Base-by-base conservation (phyloP, 345 rosid species). In the Hirschfeldia incana region DNA sequence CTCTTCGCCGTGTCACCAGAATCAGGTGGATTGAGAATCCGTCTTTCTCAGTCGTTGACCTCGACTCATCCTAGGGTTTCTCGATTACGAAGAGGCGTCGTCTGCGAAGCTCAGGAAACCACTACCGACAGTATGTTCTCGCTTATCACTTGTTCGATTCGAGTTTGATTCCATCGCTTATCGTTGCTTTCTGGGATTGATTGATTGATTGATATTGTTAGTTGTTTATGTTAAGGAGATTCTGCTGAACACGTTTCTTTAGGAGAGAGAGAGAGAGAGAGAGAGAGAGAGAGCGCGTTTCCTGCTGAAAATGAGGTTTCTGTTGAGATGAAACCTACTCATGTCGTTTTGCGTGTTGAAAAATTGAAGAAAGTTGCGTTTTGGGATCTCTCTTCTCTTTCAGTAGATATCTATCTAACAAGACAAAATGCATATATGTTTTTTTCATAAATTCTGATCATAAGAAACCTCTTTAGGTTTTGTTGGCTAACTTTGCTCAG, bases 101-200 rank as follows among this genome's bases (percentile, higher is more conserved):
- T 85, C 44, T 87, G 91, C 49, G 86, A 90, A 82, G 89, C 89
- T 84, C 85, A 86, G 68, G 88, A 83, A 21, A 77, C 83, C 34
- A 80, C 83, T 26, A 42, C 86, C 2, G 88, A 85, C 29, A 60
- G 84, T 80, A 80, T 58, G 83, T 57, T 11, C 42, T 36, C 49
- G 8, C 70, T 74, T 37, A 27, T 11, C 27, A 4, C 37, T 13
- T 64, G 39, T 34, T 65, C 37, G 21, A 60, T 21, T 21, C 21
- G 21, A 21, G 21, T 62, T 76, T 39, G 4, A 17, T 33, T 68
- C 10, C 17, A 44, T 59, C 21, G 53, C 17, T 49, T 42, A 13
- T 42, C n/a, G 13, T 42, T 42, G 10, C 4, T n/a, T 39, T 39
- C 3, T 39, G 44, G 0, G 3, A 15, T 62, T 53, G 61, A 64